Conservation (phyloP, 2,329 filamentous ascomycete genomes). For the Botrytis byssoidea region DNA sequence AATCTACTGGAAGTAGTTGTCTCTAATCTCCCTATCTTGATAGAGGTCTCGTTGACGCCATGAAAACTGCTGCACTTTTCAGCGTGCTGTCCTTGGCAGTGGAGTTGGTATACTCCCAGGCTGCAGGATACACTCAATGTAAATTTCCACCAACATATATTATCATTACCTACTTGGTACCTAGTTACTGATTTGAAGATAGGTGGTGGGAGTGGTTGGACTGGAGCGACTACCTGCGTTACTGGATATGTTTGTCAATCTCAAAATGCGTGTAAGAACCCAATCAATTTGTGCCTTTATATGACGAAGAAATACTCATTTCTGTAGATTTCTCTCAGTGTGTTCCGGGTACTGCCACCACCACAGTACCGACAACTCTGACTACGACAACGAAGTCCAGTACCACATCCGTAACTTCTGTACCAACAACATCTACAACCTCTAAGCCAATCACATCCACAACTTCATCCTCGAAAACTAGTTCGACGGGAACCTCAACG, state of each 20-base stretch:
- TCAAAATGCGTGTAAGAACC: slow-evolving; percentile 19
- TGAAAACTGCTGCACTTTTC: slow-evolving; percentile 7
- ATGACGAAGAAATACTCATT: not conserved
- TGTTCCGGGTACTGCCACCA: slow-evolving; percentile 15
- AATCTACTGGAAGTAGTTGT: not conserved
- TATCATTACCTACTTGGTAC: not conserved
- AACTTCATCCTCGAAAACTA: slow-evolving; percentile 8
- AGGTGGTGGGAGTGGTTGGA: slow-evolving; percentile 17
- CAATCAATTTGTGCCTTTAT: not conserved
- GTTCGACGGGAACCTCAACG: slow-evolving; percentile 8
- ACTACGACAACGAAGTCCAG: slow-evolving; percentile 8
- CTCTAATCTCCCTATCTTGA: not conserved
- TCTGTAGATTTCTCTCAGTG: slow-evolving; percentile 23
- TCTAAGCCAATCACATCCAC: slow-evolving; percentile 10
- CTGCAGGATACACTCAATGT: slow-evolving; percentile 17
- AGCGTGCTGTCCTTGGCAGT: slow-evolving; percentile 13
- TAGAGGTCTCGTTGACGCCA: slow-evolving; percentile 2
- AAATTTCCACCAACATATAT: not conserved
- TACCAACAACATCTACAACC: slow-evolving; percentile 10
- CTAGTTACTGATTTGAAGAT: not conserved
- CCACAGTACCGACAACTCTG: slow-evolving; percentile 8
- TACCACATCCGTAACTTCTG: not conserved
- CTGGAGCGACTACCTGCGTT: slow-evolving; percentile 18
- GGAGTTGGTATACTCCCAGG: slow-evolving; percentile 19
- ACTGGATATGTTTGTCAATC: slow-evolving; percentile 17